Base-by-base conservation (phyloP, 164 flowering plant genomes). In the Macadamia tetraphylla region DNA sequence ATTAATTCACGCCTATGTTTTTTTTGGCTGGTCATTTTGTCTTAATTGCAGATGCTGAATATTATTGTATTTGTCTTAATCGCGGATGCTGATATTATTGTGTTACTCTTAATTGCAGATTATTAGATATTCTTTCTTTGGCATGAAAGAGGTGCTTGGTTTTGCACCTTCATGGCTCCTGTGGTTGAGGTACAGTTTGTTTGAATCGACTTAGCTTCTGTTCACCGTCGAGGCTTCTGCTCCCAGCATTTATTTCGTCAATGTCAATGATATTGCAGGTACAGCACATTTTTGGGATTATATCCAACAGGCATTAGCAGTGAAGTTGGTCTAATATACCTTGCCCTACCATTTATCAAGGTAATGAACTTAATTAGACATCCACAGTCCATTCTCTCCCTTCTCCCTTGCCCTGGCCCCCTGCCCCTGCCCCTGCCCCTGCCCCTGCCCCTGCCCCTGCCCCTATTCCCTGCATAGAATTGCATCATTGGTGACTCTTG, bases 81-180 rank as follows among this genome's bases (percentile, higher is more conserved):
- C 5, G 40, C 40, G 5, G 40, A 35, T 35, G 12, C 35, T 35
- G 35, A 6, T 10, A 30, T 6, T 68, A n/a, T 44, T 60, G 62
- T 29, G 30, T 51, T 46, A 52, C 44, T 49, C 77, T 61, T 63
- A 53, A 55, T 58, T 73, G 70, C 86, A 89, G 92, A 87, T 90
- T 60, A 89, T 94, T 69, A 70, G 98, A 35, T 92, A 92, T 76
- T 81, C 91, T 43, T 94, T 92, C 85, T 94, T 92, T 80, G 98
- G 99, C 65, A 42, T 78, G 70, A 94, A 94, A 76, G 97, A 94
- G 78, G 84, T 83, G 18, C 73, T 94, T 64, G 98, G 99, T 58
- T 88, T 75, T 79, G 77, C 96, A 48, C 99, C 98, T 69, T 85
- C 87, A 67, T 92, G 90, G 92, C 88, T 86, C 63, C 75, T 89